Base-by-base conservation (phyloP, 768 basidiomycete species). In the Exsudoporus frostii region DNA sequence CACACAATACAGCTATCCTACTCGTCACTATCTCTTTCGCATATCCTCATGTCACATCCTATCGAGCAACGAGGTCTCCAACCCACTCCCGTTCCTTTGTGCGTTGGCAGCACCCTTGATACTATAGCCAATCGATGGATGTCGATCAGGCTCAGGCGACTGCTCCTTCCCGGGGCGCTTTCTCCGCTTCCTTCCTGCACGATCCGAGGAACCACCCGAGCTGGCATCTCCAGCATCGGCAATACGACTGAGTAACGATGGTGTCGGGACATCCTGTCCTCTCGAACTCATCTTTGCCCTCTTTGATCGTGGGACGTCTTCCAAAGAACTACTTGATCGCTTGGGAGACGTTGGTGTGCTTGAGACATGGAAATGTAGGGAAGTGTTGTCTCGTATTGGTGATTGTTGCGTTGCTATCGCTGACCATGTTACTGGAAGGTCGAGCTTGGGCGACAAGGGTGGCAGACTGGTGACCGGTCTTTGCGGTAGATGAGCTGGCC, bases 101-200 rank as follows among this genome's bases (percentile, higher is more conserved):
- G 60, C 68, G 41, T 50, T 73, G 41, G 81, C 81, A 24, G 81
- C 81, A 46, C 81, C 81, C 59, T 76, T 80, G 57, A 83, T 83
- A 57, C 77, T 81, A 56, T 68, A 77, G 37, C 78, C 80, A n/a
- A 70, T 72, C 38, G 65, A 62, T 11, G 75, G 74, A 57, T 60
- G 60, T 53, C 64, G 68, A 60, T 73, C 68, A 48, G 62, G 62
- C 42, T 70, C 68, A 38, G 62, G 56, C 38, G 65, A 63, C 29
- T 42, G 53, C 42, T 58, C 64, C 56, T 46, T 63, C 29, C 58
- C 55, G n/a, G 36, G 6, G 20, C 64, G 57, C 36, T 58, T 69
- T 41, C 32, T 58, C 40, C 60, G 57, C 45, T 8, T 63, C 44
- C 47, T 67, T 37, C 43, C 65, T 8, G 38, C 10, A 34, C 54